Evolutionary conservation across 495 filamentous ascomycete genomes (phyloP), one percentile per base, ranked within the genome.

Genomic region (Xanthoparmelia taractica): DNA sequence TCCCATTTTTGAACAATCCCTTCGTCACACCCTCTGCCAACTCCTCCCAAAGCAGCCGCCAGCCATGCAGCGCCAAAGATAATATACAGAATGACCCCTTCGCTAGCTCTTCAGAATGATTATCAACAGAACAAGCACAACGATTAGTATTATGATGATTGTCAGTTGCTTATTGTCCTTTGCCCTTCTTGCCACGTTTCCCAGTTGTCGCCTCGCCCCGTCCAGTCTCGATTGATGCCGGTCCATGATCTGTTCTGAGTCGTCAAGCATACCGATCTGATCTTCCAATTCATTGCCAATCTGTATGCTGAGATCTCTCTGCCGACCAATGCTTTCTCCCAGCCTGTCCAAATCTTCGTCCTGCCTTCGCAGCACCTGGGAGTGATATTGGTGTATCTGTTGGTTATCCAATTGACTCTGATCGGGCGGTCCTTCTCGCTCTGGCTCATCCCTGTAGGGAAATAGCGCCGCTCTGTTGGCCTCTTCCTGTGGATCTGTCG

Each of bases 211-310:
- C 68, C 83, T 80, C 33, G 94, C 94, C 25, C 86, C 80, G 65
- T 89, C 82, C 52, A 98, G 75, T 47, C 87, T 85, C 29, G 74
- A 77, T 72, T 85, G 81, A 77, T 97, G 93, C 61, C 94, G 79
- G 69, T 96, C 91, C 41, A 92, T 87, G 63, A 85, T 79, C 31
- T 80, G 80, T 65, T 97, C 94, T 66, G 95, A 86, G 60, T 92
- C 92, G 75, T 95, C 94, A 47, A 98, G 78, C 77, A 98, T 76
- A 70, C 86, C 75, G 29, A 94, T 89, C 70, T 98, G 94, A 65
- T 84, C 85, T 65, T 98, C 94, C 31, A 98, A 78, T 79, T 98
- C 94, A 72, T 97, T 89, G 31, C 94, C 94, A 71, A 98, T 98
- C 78, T 92, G 90, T 71, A 97, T 94, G 67, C 87, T 90, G 67